Conservation (phyloP, 345 rosid genomes). For the Heritiera littoralis region DNA sequence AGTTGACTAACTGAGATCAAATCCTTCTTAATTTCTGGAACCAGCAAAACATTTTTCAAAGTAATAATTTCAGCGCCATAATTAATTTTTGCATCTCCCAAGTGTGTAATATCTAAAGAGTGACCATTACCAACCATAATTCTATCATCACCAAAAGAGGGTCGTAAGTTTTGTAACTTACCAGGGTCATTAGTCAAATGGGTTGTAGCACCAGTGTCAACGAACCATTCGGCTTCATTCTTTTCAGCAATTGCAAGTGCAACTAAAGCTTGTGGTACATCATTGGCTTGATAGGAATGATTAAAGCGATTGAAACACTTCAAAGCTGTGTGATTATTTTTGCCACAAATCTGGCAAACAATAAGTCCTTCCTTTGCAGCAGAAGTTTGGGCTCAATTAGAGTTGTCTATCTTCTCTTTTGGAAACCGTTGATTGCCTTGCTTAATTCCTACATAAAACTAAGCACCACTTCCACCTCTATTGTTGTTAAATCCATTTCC, state of each 20-base stretch:
- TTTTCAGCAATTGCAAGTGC: not conserved
- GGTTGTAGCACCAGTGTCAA: not conserved
- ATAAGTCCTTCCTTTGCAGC: not conserved
- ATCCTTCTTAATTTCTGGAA: slow-evolving; percentile 6
- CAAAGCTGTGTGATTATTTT: not conserved
- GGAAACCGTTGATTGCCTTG: not conserved
- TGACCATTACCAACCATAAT: not conserved
- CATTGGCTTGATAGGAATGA: not conserved
- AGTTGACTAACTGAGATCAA: not conserved
- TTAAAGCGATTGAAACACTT: not conserved
- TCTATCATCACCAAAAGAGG: not conserved
- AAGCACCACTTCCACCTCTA: not conserved
- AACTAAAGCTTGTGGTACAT: not conserved
- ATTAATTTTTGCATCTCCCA: not conserved
- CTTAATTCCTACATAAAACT: not conserved
- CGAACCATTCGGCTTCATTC: not conserved
- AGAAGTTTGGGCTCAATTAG: not conserved
- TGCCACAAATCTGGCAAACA: not conserved
- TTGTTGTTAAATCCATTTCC: not conserved
- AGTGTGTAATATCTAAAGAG: not conserved
- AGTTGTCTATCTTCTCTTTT: not conserved
- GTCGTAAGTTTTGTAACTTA: not conserved
- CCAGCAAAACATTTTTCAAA: not conserved
- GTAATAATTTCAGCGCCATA: not conserved
- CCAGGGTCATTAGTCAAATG: not conserved